Evolutionary conservation across 225 moss, liverwort and hornwort species (phyloP).

Genomic region (Polytrichum formosum): DNA sequence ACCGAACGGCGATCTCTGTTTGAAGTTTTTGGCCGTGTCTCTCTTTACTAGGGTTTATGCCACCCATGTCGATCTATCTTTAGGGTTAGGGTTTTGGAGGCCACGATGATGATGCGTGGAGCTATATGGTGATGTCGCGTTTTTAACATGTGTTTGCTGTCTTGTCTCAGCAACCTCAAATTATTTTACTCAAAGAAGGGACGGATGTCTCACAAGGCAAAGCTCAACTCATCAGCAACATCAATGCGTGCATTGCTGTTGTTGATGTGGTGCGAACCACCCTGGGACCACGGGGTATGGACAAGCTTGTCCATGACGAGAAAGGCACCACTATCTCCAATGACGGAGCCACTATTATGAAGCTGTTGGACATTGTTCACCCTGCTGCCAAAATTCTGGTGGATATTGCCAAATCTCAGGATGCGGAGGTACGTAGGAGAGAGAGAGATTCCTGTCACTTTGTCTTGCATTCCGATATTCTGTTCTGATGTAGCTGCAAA

Average conservation of each 20-base stretch:
- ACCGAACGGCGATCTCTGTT: too few relatives aligned
- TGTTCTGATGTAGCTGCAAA: too few relatives aligned
- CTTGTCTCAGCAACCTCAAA: slow-evolving; percentile 86
- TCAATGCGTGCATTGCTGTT: slow-evolving; percentile 98
- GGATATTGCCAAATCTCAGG: slow-evolving; percentile 98
- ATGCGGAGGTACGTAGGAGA: slow-evolving; percentile 66
- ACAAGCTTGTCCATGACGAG: slow-evolving; percentile 90
- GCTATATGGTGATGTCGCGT: too few relatives aligned
- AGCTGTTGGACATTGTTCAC: slow-evolving; percentile 96
- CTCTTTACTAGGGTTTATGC: too few relatives aligned
- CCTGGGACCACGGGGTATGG: slow-evolving; percentile 94
- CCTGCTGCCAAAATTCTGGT: slow-evolving; percentile 97
- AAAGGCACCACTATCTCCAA: slow-evolving; percentile 98
- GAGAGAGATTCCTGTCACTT: too few relatives aligned
- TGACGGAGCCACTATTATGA: slow-evolving; percentile 99
- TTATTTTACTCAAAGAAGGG: slow-evolving; percentile 94
- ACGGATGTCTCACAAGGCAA: slow-evolving; percentile 98
- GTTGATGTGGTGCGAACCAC: slow-evolving; percentile 95
- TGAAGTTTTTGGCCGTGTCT: too few relatives aligned
- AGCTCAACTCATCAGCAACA: slow-evolving; percentile 97
- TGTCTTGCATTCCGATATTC: too few relatives aligned
- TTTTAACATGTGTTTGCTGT: too few relatives aligned
- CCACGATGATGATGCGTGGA: too few relatives aligned
- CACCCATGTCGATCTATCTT: too few relatives aligned
- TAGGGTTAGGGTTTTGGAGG: too few relatives aligned